These are phyloP conservation scores for Leptographium lundbergii DNA, from an alignment of 2,329 filamentous ascomycete genomes.

Conservation along the genomic window DNA sequence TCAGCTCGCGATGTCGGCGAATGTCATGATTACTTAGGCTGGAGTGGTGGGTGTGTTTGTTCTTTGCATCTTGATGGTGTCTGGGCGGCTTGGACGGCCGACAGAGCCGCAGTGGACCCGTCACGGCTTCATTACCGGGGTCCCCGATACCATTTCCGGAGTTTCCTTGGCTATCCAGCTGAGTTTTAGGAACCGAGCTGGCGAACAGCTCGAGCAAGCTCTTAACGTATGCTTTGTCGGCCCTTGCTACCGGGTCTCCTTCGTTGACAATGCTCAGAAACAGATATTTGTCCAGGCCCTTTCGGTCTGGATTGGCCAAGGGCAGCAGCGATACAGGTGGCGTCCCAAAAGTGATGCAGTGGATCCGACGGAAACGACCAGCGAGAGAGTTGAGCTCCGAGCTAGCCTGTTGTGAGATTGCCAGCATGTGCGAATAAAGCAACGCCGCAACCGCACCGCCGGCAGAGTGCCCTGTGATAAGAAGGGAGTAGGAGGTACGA, in stretches of 20 bases:
- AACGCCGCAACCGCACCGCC: constrained; percentile 74
- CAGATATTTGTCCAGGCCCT: constrained; percentile 47
- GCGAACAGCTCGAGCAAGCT: constrained; percentile 61
- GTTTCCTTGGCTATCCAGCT: background rate
- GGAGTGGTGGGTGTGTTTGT: constrained; percentile 3
- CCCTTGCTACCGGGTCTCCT: constrained; percentile 67
- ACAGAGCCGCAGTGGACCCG: background rate
- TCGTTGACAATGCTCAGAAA: constrained; percentile 79
- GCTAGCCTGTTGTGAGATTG: constrained; percentile 34
- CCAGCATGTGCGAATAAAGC: constrained; percentile 71
- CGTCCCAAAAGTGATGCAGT: constrained; percentile 78
- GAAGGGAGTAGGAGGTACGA: constrained; percentile 52
- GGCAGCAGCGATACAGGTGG: constrained; percentile 65
- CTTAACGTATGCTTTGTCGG: constrained; percentile 63
- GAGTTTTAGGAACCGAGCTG: constrained; percentile 26
- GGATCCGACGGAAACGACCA: constrained; percentile 61
- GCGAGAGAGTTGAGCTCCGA: constrained; percentile 61
- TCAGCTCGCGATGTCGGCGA: constrained; percentile 8
- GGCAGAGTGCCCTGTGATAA: constrained; percentile 79
- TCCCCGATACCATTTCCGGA: constrained; percentile 2
- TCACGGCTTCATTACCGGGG: background rate
- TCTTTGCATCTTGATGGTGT: background rate
- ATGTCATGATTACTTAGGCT: background rate
- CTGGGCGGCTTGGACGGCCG: background rate
- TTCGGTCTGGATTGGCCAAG: constrained; percentile 42